These are phyloP conservation scores for Adansonia grandidieri DNA, from an alignment of 441 rosid species.

Conservation along the genomic window DNA sequence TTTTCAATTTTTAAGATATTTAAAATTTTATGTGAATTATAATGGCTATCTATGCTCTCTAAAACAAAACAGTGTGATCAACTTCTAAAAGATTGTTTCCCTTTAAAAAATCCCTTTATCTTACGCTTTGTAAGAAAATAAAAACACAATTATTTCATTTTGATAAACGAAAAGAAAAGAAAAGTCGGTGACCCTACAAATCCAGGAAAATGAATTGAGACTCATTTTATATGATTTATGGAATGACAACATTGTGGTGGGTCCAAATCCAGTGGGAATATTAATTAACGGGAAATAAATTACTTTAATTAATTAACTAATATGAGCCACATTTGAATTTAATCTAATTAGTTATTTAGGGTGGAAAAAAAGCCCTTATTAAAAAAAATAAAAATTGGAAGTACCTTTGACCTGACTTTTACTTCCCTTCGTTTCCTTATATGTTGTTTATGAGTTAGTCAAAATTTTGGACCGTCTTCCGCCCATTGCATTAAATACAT, in stretches of 20 bases:
- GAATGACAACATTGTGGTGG: background rate
- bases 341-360: background rate
- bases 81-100: background rate
- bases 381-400: background rate
- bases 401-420: conserved; percentile 2
- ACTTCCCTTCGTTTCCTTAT: background rate
- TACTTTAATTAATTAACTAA: background rate
- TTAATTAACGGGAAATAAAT: background rate
- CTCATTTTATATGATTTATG: conserved; percentile 4
- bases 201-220: background rate
- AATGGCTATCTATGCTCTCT: too few relatives aligned
- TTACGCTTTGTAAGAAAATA: background rate
- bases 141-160: background rate
- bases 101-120: background rate
- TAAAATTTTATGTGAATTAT: too few relatives aligned
- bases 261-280: background rate
- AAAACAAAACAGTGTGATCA: too few relatives aligned
- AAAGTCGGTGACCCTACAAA: conserved; percentile 26
- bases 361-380: background rate
- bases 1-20: too few relatives aligned
- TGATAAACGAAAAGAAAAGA: background rate
- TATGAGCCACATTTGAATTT: background rate
- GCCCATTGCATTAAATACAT: background rate
- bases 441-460: background rate
- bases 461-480: background rate